Conservation (phyloP, 2,329 filamentous ascomycete genomes). For the Penicillium sp. region DNA sequence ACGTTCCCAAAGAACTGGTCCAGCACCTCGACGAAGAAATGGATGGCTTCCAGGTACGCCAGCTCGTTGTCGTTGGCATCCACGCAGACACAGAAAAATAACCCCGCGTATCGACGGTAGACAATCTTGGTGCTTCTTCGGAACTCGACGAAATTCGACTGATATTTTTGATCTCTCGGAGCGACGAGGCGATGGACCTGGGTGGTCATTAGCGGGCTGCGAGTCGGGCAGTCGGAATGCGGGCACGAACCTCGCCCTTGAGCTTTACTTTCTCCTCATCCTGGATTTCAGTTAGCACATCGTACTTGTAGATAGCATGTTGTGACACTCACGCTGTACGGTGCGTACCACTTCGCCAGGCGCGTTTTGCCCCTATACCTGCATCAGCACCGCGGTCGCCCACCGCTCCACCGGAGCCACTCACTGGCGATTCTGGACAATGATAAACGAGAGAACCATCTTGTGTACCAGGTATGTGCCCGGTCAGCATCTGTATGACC, state of each 20-base stretch:
- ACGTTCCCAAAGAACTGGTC: constrained; percentile 99
- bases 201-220: constrained; percentile 9
- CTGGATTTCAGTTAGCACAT: constrained; percentile 36
- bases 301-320: not conserved
- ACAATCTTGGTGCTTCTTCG: constrained; percentile 77
- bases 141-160: constrained; percentile 97
- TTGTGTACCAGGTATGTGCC: constrained; percentile 19
- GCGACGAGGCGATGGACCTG: constrained; percentile 96
- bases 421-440: constrained; percentile 87
- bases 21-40: constrained; percentile 98
- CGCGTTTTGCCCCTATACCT: constrained; percentile 85
- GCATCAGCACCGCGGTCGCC: constrained; percentile 19
- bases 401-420: constrained; percentile 9
- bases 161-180: constrained; percentile 97
- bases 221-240: not conserved
- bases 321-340: constrained; percentile 67
- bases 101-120: constrained; percentile 92
- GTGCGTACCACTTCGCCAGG: constrained; percentile 97
- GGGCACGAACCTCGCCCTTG: constrained; percentile 77
- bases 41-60: constrained; percentile 93
- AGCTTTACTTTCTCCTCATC: constrained; percentile 99
- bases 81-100: constrained; percentile 99
- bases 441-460: constrained; percentile 77
- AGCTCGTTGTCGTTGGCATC: constrained; percentile 99
- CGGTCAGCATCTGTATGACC: constrained; percentile 20